Conservation (phyloP, 2,329 filamentous ascomycete species). For the Arthrinium puccinioides region DNA sequence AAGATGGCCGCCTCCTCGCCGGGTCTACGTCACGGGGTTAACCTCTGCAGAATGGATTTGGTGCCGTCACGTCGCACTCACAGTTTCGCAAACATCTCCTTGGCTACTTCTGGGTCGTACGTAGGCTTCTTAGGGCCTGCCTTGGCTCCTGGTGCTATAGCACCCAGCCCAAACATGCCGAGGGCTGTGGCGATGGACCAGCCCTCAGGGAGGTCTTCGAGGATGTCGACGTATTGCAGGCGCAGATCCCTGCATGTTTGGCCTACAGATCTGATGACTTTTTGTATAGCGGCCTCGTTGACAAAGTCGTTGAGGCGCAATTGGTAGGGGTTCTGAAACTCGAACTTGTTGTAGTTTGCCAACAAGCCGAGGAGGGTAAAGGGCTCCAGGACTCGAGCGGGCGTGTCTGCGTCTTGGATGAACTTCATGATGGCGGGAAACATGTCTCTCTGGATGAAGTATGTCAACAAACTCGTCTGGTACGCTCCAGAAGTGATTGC, state of each 20-base stretch:
- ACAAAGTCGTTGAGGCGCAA: slow-evolving; percentile 90
- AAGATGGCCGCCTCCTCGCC: slow-evolving; percentile 71
- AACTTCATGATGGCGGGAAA: slow-evolving; percentile 96
- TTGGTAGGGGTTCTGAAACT: slow-evolving; percentile 94
- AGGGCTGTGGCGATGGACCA: slow-evolving; percentile 81
- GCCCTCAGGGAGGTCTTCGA: slow-evolving; percentile 83
- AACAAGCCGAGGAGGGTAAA: slow-evolving; percentile 80
- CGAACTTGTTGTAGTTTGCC: slow-evolving; percentile 98
- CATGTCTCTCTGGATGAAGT: slow-evolving; percentile 88
- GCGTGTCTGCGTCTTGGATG: slow-evolving; percentile 68
- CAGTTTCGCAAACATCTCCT: slow-evolving; percentile 72
- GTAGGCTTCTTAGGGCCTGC: slow-evolving; percentile 47
- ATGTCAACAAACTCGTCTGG: slow-evolving; percentile 87
- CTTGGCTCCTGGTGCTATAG: slow-evolving; percentile 62
- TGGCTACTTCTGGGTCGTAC: slow-evolving; percentile 72
- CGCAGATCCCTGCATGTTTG: slow-evolving; percentile 61
- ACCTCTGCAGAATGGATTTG: neutral
- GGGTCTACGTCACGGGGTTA: slow-evolving; percentile 64
- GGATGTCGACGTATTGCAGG: slow-evolving; percentile 73
- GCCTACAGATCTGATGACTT: slow-evolving; percentile 72
- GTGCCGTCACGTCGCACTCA: slow-evolving; percentile 46
- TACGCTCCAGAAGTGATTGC: slow-evolving; percentile 90
- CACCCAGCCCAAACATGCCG: slow-evolving; percentile 75
- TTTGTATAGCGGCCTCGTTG: slow-evolving; percentile 79
- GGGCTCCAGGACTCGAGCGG: slow-evolving; percentile 59